Percentiles rank a stretch among this genome's conserved stretches.
Evolutionary conservation across 352 stramenopile species (phyloP).

Genomic region (Phytophthora syringae): DNA sequence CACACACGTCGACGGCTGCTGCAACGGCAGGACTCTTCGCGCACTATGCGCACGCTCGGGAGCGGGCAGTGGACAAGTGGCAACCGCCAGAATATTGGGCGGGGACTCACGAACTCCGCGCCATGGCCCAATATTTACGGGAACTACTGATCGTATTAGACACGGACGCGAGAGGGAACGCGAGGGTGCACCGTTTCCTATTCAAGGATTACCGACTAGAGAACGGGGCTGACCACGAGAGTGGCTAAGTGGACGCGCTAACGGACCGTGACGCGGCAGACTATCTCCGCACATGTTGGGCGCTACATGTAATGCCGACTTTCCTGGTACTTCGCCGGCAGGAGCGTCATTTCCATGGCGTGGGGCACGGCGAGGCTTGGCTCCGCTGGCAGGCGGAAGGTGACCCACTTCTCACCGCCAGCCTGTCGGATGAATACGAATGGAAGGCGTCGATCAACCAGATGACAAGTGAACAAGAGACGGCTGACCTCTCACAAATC

Average conservation of each 20-base stretch:
- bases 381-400: constrained; percentile 7
- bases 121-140: background rate
- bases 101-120: background rate
- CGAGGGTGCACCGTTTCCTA: constrained; percentile 3
- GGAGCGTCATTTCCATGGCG: constrained; percentile 5
- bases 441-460: background rate
- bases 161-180: background rate
- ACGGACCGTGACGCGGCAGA: background rate
- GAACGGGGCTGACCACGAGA: constrained; percentile 8
- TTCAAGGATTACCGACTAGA: background rate
- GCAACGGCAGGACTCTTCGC: background rate
- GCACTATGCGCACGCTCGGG: background rate
- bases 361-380: background rate
- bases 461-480: background rate
- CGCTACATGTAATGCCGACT: background rate
- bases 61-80: background rate
- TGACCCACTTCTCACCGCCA: background rate
- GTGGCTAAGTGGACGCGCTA: background rate
- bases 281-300: background rate
- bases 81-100: background rate
- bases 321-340: background rate
- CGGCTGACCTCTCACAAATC: background rate
- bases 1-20: background rate
- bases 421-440: background rate
- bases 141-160: constrained; percentile 2